These are phyloP conservation scores for Coemansia sp. DNA, from an alignment of 192 early-diverging fungal genomes.

Conservation along the genomic window DNA sequence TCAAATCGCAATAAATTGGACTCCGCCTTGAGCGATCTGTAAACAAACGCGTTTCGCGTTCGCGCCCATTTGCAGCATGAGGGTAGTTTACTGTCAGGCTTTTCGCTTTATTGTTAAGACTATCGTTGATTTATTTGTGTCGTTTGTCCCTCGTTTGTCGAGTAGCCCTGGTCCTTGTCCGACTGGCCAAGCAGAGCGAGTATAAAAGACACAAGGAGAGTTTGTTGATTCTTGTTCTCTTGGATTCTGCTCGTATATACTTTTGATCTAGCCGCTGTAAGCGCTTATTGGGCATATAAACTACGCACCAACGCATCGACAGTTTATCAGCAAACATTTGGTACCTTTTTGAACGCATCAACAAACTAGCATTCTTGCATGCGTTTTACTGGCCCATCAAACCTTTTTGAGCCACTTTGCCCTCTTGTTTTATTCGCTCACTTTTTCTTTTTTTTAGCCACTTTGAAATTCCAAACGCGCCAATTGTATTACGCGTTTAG, in stretches of 20 bases:
- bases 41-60: neutral
- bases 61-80: neutral
- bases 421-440: neutral
- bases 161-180: too few species aligned
- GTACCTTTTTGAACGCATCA: neutral
- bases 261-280: too few species aligned
- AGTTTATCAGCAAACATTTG: neutral
- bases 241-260: too few species aligned
- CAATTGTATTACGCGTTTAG: neutral
- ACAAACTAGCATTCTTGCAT: constrained; percentile 3
- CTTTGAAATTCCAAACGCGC: neutral
- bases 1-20: neutral
- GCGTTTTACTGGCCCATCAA: neutral
- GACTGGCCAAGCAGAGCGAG: too few species aligned
- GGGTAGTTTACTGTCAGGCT: too few species aligned
- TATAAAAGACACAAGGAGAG: too few species aligned
- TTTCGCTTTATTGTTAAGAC: too few species aligned
- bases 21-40: neutral
- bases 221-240: too few species aligned
- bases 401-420: neutral
- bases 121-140: too few species aligned
- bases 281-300: too few species aligned
- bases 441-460: neutral
- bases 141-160: too few species aligned
- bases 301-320: neutral